Percentiles rank a stretch among this genome's conserved stretches.
Conservation (phyloP, 2,329 filamentous ascomycete species). For the Pseudogymnoascus sp. region DNA sequence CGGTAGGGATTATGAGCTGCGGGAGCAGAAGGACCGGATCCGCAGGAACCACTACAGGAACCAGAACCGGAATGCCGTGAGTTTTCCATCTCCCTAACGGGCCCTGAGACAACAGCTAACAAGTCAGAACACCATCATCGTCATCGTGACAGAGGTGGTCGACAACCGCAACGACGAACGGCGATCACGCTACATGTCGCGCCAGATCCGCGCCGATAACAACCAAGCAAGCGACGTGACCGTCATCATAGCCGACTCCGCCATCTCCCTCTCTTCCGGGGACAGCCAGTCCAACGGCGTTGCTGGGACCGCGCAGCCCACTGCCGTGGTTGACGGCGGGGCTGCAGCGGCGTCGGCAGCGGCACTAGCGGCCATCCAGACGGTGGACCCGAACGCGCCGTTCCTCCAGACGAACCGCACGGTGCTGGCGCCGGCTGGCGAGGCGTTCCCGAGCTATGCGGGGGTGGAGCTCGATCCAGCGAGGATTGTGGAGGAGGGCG, state of each 20-base stretch:
- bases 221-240: constrained; percentile 11
- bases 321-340: not conserved
- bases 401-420: constrained; percentile 11
- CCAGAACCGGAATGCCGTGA: constrained; percentile 22
- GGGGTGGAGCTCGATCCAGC: constrained; percentile 18
- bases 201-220: constrained; percentile 21
- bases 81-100: not conserved
- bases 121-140: constrained; percentile 23
- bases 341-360: constrained; percentile 11
- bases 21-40: constrained; percentile 20
- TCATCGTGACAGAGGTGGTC: constrained; percentile 22
- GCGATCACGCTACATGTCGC: constrained; percentile 21
- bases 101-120: constrained; percentile 9
- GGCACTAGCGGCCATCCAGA: constrained; percentile 10
- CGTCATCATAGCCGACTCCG: constrained; percentile 17
- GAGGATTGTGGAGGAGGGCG: constrained; percentile 18
- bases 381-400: constrained; percentile 10
- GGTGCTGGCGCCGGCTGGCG: constrained; percentile 3
- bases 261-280: constrained; percentile 12
- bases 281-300: not conserved
- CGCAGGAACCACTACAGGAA: constrained; percentile 24
- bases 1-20: constrained; percentile 15
- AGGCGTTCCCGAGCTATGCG: constrained; percentile 5
- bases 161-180: constrained; percentile 18
- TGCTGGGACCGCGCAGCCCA: constrained; percentile 12